Conservation (phyloP, 2,329 filamentous ascomycete genomes). For the Fusarium buxicola region DNA sequence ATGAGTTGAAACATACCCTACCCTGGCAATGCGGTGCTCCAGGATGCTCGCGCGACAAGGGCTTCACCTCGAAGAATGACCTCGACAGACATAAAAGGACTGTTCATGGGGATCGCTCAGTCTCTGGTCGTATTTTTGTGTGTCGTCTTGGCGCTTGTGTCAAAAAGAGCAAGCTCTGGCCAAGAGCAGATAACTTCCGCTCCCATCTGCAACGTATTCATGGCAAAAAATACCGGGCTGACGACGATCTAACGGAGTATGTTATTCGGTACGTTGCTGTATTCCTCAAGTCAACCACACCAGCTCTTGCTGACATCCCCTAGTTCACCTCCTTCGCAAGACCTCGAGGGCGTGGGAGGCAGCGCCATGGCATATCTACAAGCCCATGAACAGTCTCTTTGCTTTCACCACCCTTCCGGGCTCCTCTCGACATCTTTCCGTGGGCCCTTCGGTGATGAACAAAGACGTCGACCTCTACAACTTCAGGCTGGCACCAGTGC, state of each 20-base stretch:
- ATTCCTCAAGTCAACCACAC: not conserved
- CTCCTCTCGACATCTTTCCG: slow-evolving; percentile 10
- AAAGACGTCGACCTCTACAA: slow-evolving; percentile 14
- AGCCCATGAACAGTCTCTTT: slow-evolving; percentile 23
- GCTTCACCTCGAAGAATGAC: slow-evolving; percentile 85
- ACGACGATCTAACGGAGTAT: slow-evolving; percentile 55
- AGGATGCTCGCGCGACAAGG: slow-evolving; percentile 69
- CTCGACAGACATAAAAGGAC: slow-evolving; percentile 81
- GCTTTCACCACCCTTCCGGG: slow-evolving; percentile 28
- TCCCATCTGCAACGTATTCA: slow-evolving; percentile 82
- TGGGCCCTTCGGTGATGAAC: slow-evolving; percentile 6
- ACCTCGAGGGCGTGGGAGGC: slow-evolving; percentile 46
- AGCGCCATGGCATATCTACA: slow-evolving; percentile 41
- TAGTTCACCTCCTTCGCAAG: slow-evolving; percentile 33
- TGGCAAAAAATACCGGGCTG: slow-evolving; percentile 48
- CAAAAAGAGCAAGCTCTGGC: slow-evolving; percentile 73
- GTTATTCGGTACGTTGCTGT: slow-evolving; percentile 35
- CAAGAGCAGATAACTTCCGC: slow-evolving; percentile 86
- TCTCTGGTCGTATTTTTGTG: slow-evolving; percentile 40
- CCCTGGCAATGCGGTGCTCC: slow-evolving; percentile 70
- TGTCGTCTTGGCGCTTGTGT: slow-evolving; percentile 44
- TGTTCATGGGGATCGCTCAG: slow-evolving; percentile 68
- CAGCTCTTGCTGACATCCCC: slow-evolving; percentile 6
- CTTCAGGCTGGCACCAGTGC: slow-evolving; percentile 9
- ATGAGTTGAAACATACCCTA: slow-evolving; percentile 76